Evolutionary conservation across 768 basidiomycete genomes (phyloP).

Genomic region (Coprinopsis cinerea): DNA sequence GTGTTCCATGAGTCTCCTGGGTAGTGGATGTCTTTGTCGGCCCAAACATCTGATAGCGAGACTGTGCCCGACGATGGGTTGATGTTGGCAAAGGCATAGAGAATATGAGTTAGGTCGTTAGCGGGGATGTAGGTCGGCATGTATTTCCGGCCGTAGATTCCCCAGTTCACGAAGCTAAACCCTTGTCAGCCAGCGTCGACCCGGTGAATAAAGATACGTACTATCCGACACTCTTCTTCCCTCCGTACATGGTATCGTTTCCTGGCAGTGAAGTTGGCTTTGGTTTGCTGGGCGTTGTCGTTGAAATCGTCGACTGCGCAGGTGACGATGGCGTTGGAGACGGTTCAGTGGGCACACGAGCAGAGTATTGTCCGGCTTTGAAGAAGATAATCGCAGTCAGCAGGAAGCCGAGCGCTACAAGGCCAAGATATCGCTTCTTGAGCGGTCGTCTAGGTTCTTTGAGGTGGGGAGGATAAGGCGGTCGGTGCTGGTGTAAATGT

Average conservation of each 20-base stretch:
- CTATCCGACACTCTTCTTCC: constrained; percentile 81
- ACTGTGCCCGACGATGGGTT: constrained; percentile 82
- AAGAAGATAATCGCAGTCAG: background rate
- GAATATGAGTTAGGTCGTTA: constrained; percentile 84
- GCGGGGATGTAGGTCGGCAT: constrained; percentile 81
- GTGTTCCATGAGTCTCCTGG: constrained; percentile 88
- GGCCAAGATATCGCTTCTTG: background rate
- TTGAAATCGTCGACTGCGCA: background rate
- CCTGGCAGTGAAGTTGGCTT: background rate
- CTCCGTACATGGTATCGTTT: constrained; percentile 17
- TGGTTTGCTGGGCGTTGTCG: background rate
- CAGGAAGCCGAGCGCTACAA: background rate
- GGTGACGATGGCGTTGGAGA: background rate
- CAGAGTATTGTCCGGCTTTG: background rate
- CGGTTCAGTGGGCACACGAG: background rate
- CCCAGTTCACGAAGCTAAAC: constrained; percentile 77
- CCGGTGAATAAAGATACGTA: constrained; percentile 31
- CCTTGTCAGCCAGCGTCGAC: constrained; percentile 9
- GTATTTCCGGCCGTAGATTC: constrained; percentile 92
- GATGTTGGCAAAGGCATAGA: constrained; percentile 92
- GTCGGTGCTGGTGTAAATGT: no score
- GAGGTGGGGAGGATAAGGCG: no score
- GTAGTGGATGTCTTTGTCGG: constrained; percentile 96
- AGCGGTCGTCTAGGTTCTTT: background rate
- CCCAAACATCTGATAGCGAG: constrained; percentile 84